Evolutionary conservation across 345 rosid genomes (phyloP).

Genomic region (Excoecaria cochinchinensis): DNA sequence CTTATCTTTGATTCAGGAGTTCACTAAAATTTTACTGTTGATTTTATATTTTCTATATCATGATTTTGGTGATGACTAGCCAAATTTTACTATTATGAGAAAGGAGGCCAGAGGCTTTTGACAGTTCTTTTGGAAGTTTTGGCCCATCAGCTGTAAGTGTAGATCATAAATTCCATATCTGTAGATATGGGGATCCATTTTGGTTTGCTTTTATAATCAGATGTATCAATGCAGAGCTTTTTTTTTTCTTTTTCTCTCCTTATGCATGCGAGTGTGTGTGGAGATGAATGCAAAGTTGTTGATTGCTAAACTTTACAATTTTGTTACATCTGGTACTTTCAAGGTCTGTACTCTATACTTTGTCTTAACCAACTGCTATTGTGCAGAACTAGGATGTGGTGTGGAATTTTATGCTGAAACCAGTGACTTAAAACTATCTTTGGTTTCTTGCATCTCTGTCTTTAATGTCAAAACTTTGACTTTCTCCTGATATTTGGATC

Average conservation of each 20-base stretch:
- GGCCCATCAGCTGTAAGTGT: background rate
- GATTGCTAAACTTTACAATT: background rate
- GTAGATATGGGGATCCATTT: background rate
- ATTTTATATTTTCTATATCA: background rate
- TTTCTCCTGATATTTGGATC: conserved; percentile 16
- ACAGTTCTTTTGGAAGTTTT: background rate
- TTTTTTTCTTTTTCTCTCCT: no score
- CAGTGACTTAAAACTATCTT: background rate
- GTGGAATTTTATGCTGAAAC: background rate
- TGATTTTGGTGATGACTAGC: background rate
- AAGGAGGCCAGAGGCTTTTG: background rate
- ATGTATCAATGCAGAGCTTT: background rate
- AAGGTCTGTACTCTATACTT: background rate
- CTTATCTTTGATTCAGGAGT: background rate
- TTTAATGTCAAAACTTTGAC: conserved; percentile 14
- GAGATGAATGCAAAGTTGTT: background rate
- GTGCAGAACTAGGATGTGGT: background rate
- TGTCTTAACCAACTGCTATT: background rate
- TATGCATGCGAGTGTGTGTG: no score
- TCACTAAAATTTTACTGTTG: background rate
- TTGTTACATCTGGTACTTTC: background rate
- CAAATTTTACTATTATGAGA: no score
- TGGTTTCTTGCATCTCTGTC: background rate
- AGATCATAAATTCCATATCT: background rate
- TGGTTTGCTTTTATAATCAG: background rate